Base-by-base conservation (phyloP, 345 rosid species). In the Excoecaria agallocha region DNA sequence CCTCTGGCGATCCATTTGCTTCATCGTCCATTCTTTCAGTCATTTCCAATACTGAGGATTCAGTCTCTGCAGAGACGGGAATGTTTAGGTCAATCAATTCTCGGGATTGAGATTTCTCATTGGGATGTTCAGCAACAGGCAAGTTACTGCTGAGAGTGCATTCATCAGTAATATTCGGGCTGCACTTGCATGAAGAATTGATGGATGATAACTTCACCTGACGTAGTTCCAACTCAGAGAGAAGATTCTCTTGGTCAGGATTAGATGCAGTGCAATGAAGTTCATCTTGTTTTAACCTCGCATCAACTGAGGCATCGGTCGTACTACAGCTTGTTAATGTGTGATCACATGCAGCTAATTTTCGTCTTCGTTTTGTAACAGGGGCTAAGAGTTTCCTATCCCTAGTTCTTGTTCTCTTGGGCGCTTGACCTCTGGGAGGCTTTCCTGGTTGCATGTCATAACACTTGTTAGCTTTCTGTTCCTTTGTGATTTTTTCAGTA, bases 31-130 rank as follows among this genome's bases (percentile, higher is more conserved):
- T 67, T 71, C 56, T 62, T 74, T 60, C 79, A n/a, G 62, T 49
- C 62, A 35, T 45, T 75, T 77, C 79, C 79, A 69, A 61, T 68
- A 66, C 55, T 24, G 50, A 68, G 15, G 63, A 65, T 72, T 78
- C 80, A 49, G 72, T 57, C 63, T 88, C 89, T 3, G 74, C 62
- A 68, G 66, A 70, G 48, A 81, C 20, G 9, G 91, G 89, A 41
- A 88, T 71, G 81, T 88, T 88, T 76, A 86, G 74, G 80, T 88
- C 91, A 61, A 88, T 82, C 76, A 80, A 62, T 9, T 63, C 79
- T 67, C 80, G 74, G 9, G 69, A 60, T 24, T 74, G 82, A 78
- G 64, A 80, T 58, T 74, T 72, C 67, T 76, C 82, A 10, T 58
- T 54, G 17, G 69, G 74, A 51, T 73, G 64, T 54, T 75, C 79